These are phyloP conservation scores for Tagetes patula DNA, from an alignment of 129 eudicot genomes.

Conservation along the genomic window DNA sequence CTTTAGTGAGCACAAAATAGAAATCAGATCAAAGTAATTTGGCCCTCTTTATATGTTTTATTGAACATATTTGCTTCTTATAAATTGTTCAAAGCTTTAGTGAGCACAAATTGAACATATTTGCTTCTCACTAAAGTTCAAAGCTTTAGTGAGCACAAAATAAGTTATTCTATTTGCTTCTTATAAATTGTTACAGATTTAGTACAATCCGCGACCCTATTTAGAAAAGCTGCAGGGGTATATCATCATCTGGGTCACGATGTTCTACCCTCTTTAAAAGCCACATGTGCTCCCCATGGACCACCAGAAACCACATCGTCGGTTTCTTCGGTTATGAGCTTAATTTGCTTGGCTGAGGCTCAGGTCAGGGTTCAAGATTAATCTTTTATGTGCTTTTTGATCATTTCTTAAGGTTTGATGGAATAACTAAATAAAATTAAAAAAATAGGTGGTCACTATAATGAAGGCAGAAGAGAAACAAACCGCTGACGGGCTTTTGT, in stretches of 20 bases:
- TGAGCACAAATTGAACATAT: neutral
- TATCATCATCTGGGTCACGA: slow-evolving; percentile 51
- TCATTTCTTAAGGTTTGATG: neutral
- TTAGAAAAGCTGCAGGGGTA: slow-evolving; percentile 79
- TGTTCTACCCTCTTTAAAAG: slow-evolving; percentile 44
- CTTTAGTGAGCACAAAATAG: neutral
- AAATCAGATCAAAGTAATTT: slow-evolving; percentile 1
- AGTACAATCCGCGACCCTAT: slow-evolving; percentile 57
- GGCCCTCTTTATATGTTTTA: neutral
- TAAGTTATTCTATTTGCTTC: slow-evolving; percentile 3
- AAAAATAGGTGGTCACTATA: slow-evolving; percentile 52
- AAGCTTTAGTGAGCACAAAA: neutral
- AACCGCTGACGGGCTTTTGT: slow-evolving; percentile 45
- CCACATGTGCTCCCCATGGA: slow-evolving; percentile 38
- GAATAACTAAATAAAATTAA: neutral
- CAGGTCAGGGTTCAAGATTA: slow-evolving; percentile 48
- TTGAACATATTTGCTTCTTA: neutral
- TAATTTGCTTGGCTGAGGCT: slow-evolving; percentile 81
- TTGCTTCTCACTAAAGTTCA: neutral
- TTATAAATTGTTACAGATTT: slow-evolving; percentile 42
- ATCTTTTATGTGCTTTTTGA: slow-evolving; percentile 1
- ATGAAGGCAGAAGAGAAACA: slow-evolving; percentile 67
- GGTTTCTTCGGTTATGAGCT: slow-evolving; percentile 56
- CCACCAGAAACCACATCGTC: slow-evolving; percentile 60
- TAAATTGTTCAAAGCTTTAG: slow-evolving; percentile 41